Evolutionary conservation across 345 rosid species (phyloP).

Genomic region (Eucalyptus pumila): DNA sequence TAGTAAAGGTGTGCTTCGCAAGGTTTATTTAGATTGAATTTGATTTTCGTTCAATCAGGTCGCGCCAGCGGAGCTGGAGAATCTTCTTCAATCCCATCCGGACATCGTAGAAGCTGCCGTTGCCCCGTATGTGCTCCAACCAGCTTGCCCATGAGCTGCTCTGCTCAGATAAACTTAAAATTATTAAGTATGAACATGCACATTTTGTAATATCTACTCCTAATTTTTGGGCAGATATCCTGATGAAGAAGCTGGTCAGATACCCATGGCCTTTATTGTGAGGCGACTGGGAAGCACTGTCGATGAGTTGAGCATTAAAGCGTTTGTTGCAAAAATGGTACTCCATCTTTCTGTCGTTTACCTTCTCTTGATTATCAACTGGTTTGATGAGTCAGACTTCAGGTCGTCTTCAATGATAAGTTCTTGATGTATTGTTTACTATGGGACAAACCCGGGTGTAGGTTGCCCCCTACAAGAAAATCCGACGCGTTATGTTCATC

Average conservation of each 20-base stretch:
- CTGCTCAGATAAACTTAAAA: neutral
- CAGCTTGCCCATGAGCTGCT: neutral
- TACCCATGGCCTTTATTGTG: constrained; percentile 41
- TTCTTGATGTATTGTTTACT: neutral
- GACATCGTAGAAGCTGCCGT: constrained; percentile 45
- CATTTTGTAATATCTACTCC: neutral
- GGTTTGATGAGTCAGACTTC: neutral
- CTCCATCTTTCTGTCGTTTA: neutral
- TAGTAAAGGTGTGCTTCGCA: neutral
- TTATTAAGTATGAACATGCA: neutral
- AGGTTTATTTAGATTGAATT: neutral
- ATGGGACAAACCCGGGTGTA: neutral
- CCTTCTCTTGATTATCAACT: neutral
- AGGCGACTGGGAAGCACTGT: constrained; percentile 17
- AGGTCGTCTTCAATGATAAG: neutral
- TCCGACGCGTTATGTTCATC: constrained; percentile 19
- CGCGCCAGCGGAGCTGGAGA: constrained; percentile 51
- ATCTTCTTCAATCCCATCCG: constrained; percentile 37
- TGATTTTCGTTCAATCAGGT: constrained; percentile 10
- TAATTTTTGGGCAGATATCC: constrained; percentile 23
- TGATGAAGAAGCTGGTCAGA: constrained; percentile 43
- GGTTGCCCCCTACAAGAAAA: constrained; percentile 51
- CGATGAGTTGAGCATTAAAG: constrained; percentile 18
- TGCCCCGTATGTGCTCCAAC: constrained; percentile 20
- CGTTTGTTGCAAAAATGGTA: constrained; percentile 27